phyloP scores from a whole-genome alignment of 495 filamentous ascomycete species.

The Lepraria neglecta region DNA sequence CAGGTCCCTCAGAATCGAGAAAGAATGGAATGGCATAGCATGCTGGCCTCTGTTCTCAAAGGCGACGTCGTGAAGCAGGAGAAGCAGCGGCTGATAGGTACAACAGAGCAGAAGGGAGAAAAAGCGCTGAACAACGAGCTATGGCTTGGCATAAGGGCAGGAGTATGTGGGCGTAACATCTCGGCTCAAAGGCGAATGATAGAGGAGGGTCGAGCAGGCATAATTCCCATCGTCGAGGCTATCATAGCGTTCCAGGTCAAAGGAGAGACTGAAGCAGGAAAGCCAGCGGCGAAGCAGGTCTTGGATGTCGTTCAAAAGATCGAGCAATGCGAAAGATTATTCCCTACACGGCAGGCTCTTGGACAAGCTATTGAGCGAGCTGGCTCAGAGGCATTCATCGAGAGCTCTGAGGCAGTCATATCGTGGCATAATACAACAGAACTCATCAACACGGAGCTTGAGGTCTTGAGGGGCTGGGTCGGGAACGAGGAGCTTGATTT shows the following conservation, averaged over 20 bases:
- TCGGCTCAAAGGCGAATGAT: conserved; percentile 75
- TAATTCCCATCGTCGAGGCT: conserved; percentile 70
- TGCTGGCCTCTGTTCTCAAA: conserved; percentile 91
- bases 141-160: conserved; percentile 82
- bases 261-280: conserved; percentile 85
- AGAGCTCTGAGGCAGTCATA: conserved; percentile 79
- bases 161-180: conserved; percentile 72
- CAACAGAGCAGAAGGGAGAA: conserved; percentile 67
- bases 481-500: conserved; percentile 95
- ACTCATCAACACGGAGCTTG: conserved; percentile 90
- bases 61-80: conserved; percentile 97
- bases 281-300: conserved; percentile 78
- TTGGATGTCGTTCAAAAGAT: conserved; percentile 82
- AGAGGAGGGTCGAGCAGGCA: conserved; percentile 64
- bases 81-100: conserved; percentile 87
- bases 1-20: conserved; percentile 84
- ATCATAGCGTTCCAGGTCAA: conserved; percentile 91
- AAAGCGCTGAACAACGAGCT: conserved; percentile 71
- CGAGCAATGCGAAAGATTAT: conserved; percentile 76
- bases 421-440: conserved; percentile 98
- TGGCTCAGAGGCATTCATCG: conserved; percentile 64
- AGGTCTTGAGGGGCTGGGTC: conserved; percentile 88
- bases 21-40: conserved; percentile 93
- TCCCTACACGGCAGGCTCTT: conserved; percentile 70
- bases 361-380: conserved; percentile 63